Conservation (phyloP, 2,329 filamentous ascomycete species). For the Ceratocystis eucalypticola region DNA sequence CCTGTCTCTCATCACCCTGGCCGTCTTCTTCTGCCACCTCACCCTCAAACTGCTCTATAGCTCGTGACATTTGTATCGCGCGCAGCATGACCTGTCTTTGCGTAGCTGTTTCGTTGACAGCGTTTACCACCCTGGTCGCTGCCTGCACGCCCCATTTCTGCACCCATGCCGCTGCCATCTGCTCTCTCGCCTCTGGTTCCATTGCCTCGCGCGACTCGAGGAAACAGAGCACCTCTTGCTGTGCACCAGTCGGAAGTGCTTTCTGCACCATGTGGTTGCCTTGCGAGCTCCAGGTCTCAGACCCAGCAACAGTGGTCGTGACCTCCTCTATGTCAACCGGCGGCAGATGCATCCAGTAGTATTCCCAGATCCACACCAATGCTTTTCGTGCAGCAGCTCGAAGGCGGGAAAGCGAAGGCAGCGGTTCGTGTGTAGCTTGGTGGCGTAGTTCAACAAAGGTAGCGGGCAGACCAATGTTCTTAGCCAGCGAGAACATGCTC, state of each 20-base stretch:
- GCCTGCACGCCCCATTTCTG: conserved; percentile 26
- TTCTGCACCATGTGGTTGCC: not conserved
- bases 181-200: conserved; percentile 23
- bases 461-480: conserved; percentile 53
- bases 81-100: conserved; percentile 33
- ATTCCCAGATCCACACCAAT: conserved; percentile 74
- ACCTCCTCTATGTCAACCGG: conserved; percentile 19
- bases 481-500: conserved; percentile 61
- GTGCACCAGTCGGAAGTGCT: conserved; percentile 4
- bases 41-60: conserved; percentile 27
- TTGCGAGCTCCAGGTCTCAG: not conserved
- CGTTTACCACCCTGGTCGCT: conserved; percentile 27
- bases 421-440: conserved; percentile 77
- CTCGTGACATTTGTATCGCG: conserved; percentile 33
- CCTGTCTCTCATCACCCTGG: conserved; percentile 26
- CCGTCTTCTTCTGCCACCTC: not conserved
- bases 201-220: conserved; percentile 8
- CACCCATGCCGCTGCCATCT: conserved; percentile 25
- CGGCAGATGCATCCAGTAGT: conserved; percentile 58
- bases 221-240: conserved; percentile 1
- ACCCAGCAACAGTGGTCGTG: not conserved
- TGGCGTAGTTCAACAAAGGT: conserved; percentile 83
- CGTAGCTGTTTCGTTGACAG: conserved; percentile 29
- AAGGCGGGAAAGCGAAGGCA: conserved; percentile 63
- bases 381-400: conserved; percentile 56